Evolutionary conservation across 495 filamentous ascomycete species (phyloP).

Genomic region (Glutinoglossum americanum): DNA sequence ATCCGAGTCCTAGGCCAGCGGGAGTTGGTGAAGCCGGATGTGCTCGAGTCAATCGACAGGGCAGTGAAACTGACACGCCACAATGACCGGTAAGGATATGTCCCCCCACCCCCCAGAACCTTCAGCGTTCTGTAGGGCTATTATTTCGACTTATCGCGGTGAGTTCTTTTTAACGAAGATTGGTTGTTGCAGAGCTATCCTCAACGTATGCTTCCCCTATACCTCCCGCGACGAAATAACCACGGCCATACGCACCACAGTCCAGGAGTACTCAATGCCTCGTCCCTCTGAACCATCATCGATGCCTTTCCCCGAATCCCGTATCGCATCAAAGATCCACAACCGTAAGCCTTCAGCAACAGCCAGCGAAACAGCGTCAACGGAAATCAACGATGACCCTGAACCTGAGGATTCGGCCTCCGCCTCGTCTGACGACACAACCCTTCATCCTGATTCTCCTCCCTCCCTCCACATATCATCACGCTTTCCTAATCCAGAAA

Average conservation of each 20-base stretch:
- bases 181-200: constrained; percentile 32
- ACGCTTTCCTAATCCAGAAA: constrained; percentile 46
- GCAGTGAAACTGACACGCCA: constrained; percentile 63
- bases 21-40: constrained; percentile 62
- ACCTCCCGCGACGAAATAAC: constrained; percentile 94
- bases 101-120: background rate
- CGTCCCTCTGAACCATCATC: constrained; percentile 24
- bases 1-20: constrained; percentile 67
- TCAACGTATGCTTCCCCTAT: constrained; percentile 96
- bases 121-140: background rate
- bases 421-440: constrained; percentile 29
- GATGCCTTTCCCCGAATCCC: constrained; percentile 61
- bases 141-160: background rate
- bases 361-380: constrained; percentile 2
- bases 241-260: constrained; percentile 67
- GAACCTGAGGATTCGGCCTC: constrained; percentile 35
- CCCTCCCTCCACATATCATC: constrained; percentile 4
- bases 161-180: constrained; percentile 7
- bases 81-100: constrained; percentile 42
- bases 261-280: constrained; percentile 57
- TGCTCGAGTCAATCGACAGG: constrained; percentile 65
- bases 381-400: constrained; percentile 13
- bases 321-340: constrained; percentile 68
- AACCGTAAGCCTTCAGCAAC: constrained; percentile 17
- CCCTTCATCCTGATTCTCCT: constrained; percentile 24